phyloP scores from a whole-genome alignment of 2,329 filamentous ascomycete genomes.

The Cladosporium austrohemisphaericum region DNA sequence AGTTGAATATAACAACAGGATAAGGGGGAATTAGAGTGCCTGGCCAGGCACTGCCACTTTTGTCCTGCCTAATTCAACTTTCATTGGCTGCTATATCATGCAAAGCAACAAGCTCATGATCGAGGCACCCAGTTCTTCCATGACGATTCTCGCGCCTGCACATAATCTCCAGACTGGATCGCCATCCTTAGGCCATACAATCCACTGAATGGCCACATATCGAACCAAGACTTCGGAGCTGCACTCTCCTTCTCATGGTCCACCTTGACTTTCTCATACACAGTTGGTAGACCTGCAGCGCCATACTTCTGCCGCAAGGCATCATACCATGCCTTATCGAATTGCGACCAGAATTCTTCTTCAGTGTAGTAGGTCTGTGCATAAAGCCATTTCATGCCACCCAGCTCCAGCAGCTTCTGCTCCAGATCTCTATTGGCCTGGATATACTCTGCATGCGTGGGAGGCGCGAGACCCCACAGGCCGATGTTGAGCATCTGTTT shows the following conservation, averaged over 20 bases:
- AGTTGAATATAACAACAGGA: too few species aligned
- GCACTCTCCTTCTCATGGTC: constrained; percentile 26
- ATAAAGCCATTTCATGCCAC: constrained; percentile 83
- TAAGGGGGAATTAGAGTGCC: too few species aligned
- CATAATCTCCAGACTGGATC: constrained; percentile 24
- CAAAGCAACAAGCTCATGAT: too few species aligned
- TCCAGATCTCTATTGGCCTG: constrained; percentile 68
- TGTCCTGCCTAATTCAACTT: too few species aligned
- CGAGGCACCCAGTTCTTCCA: constrained; percentile 26
- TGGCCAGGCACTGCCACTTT: too few species aligned
- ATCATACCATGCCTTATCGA: constrained; percentile 60
- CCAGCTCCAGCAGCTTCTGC: constrained; percentile 62
- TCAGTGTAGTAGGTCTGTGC: constrained; percentile 80
- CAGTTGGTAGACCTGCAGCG: constrained; percentile 59
- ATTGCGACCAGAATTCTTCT: constrained; percentile 64
- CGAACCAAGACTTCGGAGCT: not conserved
- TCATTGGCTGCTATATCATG: too few species aligned
- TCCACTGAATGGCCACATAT: constrained; percentile 23
- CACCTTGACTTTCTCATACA: constrained; percentile 68
- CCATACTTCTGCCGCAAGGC: constrained; percentile 59
- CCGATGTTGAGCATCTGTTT: constrained; percentile 56
- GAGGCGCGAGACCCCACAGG: constrained; percentile 62
- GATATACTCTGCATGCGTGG: constrained; percentile 57
- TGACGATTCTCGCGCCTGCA: constrained; percentile 21
- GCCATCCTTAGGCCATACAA: constrained; percentile 22